Conservation (phyloP, 257 asterid genomes). For the Nyctanthes arbortristis region DNA sequence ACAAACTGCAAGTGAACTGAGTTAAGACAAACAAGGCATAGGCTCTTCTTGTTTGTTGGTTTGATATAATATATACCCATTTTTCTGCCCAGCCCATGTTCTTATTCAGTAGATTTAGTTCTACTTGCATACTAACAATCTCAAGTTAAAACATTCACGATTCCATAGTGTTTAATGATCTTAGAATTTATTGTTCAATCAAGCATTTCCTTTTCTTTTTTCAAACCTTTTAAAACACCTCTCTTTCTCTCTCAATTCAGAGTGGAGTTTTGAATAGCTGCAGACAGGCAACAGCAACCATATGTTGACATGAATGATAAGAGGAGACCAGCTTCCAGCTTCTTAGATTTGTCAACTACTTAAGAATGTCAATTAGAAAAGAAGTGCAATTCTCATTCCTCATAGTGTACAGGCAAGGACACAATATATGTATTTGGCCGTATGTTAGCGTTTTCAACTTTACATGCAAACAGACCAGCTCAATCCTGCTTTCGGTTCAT, state of each 20-base stretch:
- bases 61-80: no score
- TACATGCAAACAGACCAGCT: no score
- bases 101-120: neutral
- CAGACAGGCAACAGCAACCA: neutral
- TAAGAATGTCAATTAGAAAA: neutral
- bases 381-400: neutral
- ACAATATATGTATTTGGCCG: no score
- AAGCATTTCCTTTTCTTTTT: no score
- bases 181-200: neutral
- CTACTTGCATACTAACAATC: neutral
- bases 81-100: neutral
- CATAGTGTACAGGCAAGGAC: neutral
- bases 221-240: no score
- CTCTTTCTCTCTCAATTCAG: no score
- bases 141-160: neutral
- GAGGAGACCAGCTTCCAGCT: neutral
- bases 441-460: no score
- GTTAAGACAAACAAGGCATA: neutral
- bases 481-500: neutral
- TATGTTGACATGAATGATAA: neutral
- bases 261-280: neutral
- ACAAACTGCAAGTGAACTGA: neutral
- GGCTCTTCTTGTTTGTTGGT: neutral
- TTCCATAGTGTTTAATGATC: neutral
- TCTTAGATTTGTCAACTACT: neutral